Conservation (phyloP, 768 basidiomycete species). For the Asterophora lycoperdoides region DNA sequence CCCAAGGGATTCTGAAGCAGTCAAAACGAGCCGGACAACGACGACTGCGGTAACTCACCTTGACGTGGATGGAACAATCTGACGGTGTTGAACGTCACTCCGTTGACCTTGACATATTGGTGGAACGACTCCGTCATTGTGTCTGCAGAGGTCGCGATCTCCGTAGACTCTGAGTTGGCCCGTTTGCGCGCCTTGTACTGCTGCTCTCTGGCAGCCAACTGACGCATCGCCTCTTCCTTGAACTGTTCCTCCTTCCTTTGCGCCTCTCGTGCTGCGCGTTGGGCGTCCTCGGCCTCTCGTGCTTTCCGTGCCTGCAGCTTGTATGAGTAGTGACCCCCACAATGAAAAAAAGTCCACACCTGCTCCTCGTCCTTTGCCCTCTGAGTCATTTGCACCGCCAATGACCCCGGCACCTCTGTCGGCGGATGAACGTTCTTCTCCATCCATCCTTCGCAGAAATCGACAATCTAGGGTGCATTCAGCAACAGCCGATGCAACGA, state of each 20-base stretch:
- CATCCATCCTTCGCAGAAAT: conserved; percentile 70
- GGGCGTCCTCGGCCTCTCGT: conserved; percentile 54
- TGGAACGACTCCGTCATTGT: conserved; percentile 61
- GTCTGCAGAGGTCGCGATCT: conserved; percentile 48
- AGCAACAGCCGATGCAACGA: conserved; percentile 3
- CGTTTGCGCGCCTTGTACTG: conserved; percentile 54
- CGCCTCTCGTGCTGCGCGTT: conserved; percentile 49
- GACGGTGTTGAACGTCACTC: conserved; percentile 57
- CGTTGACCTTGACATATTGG: conserved; percentile 52
- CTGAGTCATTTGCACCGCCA: conserved; percentile 75
- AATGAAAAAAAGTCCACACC: conserved; percentile 32
- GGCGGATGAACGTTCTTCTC: conserved; percentile 50
- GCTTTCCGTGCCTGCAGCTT: conserved; percentile 46
- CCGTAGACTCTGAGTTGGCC: conserved; percentile 68
- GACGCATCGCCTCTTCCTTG: conserved; percentile 57
- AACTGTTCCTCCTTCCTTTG: conserved; percentile 63
- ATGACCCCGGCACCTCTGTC: conserved; percentile 59
- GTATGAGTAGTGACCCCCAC: neutral
- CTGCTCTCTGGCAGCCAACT: conserved; percentile 50
- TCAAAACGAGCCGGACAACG: neutral
- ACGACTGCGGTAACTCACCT: conserved; percentile 37
- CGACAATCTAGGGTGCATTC: conserved; percentile 47
- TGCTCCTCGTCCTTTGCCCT: conserved; percentile 68
- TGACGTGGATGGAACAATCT: conserved; percentile 68
- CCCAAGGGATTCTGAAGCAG: conserved; percentile 52